Evolutionary conservation across 106 monocot genomes (phyloP).

Genomic region (Posidonia australis): DNA sequence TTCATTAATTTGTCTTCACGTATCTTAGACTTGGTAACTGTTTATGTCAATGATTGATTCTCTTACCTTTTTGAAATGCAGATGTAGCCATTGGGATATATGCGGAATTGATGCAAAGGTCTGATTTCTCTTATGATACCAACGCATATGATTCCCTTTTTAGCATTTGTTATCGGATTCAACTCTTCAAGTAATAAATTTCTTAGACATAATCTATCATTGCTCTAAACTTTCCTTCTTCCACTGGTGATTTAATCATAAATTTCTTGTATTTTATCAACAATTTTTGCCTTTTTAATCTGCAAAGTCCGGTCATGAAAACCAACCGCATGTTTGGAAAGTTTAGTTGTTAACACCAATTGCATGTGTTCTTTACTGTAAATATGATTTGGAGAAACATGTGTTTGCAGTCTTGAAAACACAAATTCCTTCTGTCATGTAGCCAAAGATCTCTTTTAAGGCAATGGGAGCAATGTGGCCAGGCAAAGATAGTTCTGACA

Average conservation of each 20-base stretch:
- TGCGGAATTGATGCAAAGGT: constrained; percentile 70
- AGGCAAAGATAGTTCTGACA: constrained; percentile 79
- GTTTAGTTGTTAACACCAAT: background rate
- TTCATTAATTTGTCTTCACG: too few relatives aligned
- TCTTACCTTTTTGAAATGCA: constrained; percentile 24
- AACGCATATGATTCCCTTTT: background rate
- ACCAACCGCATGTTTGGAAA: too few relatives aligned
- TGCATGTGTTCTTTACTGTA: background rate
- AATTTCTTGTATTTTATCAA: too few relatives aligned
- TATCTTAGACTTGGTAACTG: too few relatives aligned
- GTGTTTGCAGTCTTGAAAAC: background rate
- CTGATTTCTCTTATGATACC: background rate
- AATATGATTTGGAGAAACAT: background rate
- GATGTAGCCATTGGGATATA: constrained; percentile 94
- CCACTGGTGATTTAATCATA: too few relatives aligned
- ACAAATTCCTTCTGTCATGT: constrained; percentile 10
- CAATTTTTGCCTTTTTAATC: too few relatives aligned
- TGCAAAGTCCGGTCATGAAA: too few relatives aligned
- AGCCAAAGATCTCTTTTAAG: constrained; percentile 65
- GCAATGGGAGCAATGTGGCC: constrained; percentile 89
- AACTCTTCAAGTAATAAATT: too few relatives aligned
- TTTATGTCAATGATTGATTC: background rate
- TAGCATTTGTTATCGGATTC: background rate
- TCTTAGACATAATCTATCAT: too few relatives aligned
- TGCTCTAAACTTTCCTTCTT: too few relatives aligned